These are phyloP conservation scores for Desmodesmus armatus DNA, from an alignment of 139 green algal species.

Conservation along the genomic window DNA sequence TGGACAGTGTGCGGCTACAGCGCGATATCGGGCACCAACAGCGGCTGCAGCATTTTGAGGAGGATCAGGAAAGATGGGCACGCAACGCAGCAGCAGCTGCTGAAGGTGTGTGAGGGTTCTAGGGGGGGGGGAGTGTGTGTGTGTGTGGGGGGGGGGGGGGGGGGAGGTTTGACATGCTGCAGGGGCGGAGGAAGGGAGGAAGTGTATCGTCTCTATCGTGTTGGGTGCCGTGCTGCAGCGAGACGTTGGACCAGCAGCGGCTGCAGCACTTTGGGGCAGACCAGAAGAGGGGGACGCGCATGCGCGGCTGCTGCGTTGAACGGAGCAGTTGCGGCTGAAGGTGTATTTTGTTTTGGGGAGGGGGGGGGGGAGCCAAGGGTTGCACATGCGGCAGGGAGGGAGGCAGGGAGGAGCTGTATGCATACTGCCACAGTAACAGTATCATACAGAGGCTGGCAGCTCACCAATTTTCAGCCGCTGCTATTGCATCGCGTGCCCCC, in stretches of 20 bases:
- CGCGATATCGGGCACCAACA: neutral
- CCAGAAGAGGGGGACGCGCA: too few species aligned
- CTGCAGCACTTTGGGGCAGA: conserved; percentile 54
- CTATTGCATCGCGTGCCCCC: too few species aligned
- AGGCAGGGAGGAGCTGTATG: too few species aligned
- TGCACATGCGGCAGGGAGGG: too few species aligned
- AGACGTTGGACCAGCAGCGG: conserved; percentile 14
- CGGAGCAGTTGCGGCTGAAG: too few species aligned
- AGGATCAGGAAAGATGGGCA: conserved; percentile 55
- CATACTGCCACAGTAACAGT: too few species aligned
- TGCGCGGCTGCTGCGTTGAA: too few species aligned
- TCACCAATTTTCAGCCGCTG: too few species aligned
- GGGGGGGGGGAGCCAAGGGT: too few species aligned
- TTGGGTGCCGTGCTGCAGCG: neutral
- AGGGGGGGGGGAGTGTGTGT: neutral
- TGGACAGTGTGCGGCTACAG: conserved; percentile 2
- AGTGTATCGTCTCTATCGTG: neutral
- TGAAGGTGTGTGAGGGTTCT: neutral
- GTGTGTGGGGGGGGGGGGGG: neutral
- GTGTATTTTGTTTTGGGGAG: too few species aligned
- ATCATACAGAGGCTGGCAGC: too few species aligned
- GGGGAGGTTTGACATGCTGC: neutral
- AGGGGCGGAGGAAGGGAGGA: too few species aligned
- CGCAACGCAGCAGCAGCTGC: neutral
- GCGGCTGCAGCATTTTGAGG: conserved; percentile 58